These are phyloP conservation scores for Debaryomycetaceae sp. DNA, from an alignment of 1,139 yeast genomes.

Conservation along the genomic window DNA sequence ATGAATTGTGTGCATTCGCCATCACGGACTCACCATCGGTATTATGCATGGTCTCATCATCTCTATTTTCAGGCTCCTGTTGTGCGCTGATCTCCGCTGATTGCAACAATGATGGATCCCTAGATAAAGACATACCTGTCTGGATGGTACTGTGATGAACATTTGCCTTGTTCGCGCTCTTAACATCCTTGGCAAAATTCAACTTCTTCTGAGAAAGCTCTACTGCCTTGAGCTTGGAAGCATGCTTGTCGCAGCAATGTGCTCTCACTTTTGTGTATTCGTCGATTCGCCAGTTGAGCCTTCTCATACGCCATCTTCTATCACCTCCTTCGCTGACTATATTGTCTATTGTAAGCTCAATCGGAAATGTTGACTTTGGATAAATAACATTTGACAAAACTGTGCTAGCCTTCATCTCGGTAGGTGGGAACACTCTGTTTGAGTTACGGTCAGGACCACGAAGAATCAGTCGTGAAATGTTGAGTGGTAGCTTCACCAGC, in stretches of 20 bases:
- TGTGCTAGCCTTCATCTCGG: conserved; percentile 82
- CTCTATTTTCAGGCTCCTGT: neutral
- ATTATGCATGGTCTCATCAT: conserved; percentile 9
- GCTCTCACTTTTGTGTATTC: conserved; percentile 67
- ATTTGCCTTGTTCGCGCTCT: neutral
- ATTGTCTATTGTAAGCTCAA: conserved; percentile 81
- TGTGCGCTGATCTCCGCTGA: conserved; percentile 4
- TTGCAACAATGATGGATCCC: conserved; percentile 13
- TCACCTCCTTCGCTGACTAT: conserved; percentile 49
- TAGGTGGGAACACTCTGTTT: conserved; percentile 90
- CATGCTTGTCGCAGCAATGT: conserved; percentile 55
- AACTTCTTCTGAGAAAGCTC: conserved; percentile 40
- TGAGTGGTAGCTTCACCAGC: conserved; percentile 60
- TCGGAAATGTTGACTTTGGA: conserved; percentile 81
- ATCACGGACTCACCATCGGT: conserved; percentile 16
- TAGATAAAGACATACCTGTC: conserved; percentile 22
- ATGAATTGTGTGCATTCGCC: conserved; percentile 20
- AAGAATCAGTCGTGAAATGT: conserved; percentile 71
- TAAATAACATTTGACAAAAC: conserved; percentile 84
- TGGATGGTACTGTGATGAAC: conserved; percentile 40
- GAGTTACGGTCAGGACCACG: conserved; percentile 86
- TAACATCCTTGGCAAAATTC: neutral
- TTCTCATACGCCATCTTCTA: conserved; percentile 91
- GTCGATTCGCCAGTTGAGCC: conserved; percentile 86
- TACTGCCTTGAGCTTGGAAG: conserved; percentile 39